Base-by-base conservation (phyloP, 2,329 filamentous ascomycete genomes). In the Grosmannia penicillata region DNA sequence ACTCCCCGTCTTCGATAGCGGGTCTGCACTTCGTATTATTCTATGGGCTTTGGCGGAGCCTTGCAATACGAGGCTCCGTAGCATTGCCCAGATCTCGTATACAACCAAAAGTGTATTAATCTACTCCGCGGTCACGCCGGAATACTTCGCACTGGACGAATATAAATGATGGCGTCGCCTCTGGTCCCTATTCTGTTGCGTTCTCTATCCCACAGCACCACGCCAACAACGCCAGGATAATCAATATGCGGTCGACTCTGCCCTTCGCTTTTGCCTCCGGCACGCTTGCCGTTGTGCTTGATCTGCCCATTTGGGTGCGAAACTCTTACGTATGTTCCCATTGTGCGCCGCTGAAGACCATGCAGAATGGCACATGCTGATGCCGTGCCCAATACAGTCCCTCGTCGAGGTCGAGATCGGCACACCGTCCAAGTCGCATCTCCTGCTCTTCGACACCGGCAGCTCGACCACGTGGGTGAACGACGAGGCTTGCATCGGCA, bases 391-490 rank as follows among this genome's bases (percentile, higher is more conserved):
- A 26, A 19, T 5, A 36, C 26, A 36, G 34, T 25, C 18, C 24
- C 14, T 42, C n/a, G 44, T 45, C n/a, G 43, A 45, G 11, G 40
- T 42, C 13, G 29, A 43, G 15, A 35, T 53, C 10, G 57, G 57
- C 28, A 55, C 51, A 4, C 57, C 57, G 0, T 27, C 45, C 9
- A 45, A 51, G 33, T 43, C 39, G 0, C 50, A 52, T 39, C 43
- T 45, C 1, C 48, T 60, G 6, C 40, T 48, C 10, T 58, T 57
- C 40, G 56, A 59, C 42, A 59, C 55, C 0, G 56, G 57, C 18
- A 58, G 54, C 37, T 39, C 56, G 2, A 53, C 56, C 0, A 38
- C 56, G 1, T 60, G 57, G 56, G 48, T 57, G 6, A 40, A 55
- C 26, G 52, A 54, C 23, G 34, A 18, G 2, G 21, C 41, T 11